Evolutionary conservation across 192 early-diverging fungal species (phyloP).

Genomic region (Podila clonocystis): DNA sequence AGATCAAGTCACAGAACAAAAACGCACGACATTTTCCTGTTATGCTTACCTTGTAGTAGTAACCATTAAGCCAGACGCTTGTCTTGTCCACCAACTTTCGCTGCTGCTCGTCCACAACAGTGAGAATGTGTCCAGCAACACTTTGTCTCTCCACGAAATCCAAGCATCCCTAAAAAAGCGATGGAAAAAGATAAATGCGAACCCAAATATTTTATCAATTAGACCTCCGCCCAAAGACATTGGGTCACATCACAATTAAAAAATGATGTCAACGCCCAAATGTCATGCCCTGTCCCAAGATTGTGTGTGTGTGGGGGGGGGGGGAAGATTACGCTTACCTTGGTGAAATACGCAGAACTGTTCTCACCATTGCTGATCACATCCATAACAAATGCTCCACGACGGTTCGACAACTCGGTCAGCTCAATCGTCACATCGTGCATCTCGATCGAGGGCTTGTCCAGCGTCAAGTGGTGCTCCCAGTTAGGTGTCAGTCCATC

Average conservation of each 20-base stretch:
- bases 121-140: constrained; percentile 57
- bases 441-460: constrained; percentile 35
- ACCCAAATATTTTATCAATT: no score
- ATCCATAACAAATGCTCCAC: constrained; percentile 62
- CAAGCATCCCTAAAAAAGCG: constrained; percentile 49
- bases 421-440: constrained; percentile 35
- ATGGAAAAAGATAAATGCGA: no score
- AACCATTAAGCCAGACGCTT: constrained; percentile 51
- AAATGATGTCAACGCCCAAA: no score
- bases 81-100: constrained; percentile 26
- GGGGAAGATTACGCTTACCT: constrained; percentile 23
- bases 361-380: constrained; percentile 57
- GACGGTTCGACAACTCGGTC: constrained; percentile 43
- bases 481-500: constrained; percentile 61
- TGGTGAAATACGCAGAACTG: constrained; percentile 55
- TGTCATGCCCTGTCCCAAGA: neutral
- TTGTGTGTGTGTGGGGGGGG: neutral
- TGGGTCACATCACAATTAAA: neutral
- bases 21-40: no score
- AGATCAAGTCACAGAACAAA: no score
- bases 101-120: constrained; percentile 54
- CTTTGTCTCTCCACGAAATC: constrained; percentile 54
- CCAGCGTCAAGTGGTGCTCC: constrained; percentile 42
- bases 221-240: neutral
- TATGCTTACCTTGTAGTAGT: constrained; percentile 53